Evolutionary conservation across 768 basidiomycete genomes (phyloP), one percentile per base, ranked within the genome.

Genomic region (Candolleomyces aberdarensis): DNA sequence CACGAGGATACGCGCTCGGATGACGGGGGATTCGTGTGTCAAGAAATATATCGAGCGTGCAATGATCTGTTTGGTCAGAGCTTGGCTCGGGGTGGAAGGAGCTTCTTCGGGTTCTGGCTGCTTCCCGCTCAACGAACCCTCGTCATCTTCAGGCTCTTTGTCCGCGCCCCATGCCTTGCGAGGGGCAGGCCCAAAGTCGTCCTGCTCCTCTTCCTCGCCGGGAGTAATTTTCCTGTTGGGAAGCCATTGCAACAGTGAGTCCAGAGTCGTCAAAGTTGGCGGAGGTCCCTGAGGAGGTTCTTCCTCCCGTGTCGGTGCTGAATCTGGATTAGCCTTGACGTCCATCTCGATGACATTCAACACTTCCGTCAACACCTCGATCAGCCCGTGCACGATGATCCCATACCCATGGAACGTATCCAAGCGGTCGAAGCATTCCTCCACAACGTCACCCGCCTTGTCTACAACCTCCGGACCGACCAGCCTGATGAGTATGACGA

Each of bases 331-430:
- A 49, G 69, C 67, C 26, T 71, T 74, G 46, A 80, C 79, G 57
- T 89, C 86, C 0, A 73, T 69, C 63, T 86, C 85, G 65, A 97
- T 85, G 39, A 88, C 90, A 56, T 85, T 85, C 58, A 97, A 82
- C 11, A 99, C 88, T 63, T 96, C 92, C 46, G 83, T 83, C 49
- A 99, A 74, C 8, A 97, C 96, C 50, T 92, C 92, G 26, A 98
- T 78, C 3, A 99, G 79, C 0, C 93, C 91, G 63, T 94, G 91
- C 1, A 96, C 92, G 20, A 98, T 75, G 29, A 87, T 70, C 20
- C 87, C 85, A 73, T 99, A 98, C 14, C 95, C 96, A 71, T 98
- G 96, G 70, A 85, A 98, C 64, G 97, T 94, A 67, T 98, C 97
- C 19, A 98, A 78, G 31, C 95, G 86, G 72, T 98, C 96, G 66